A percentile compares a stretch with the other conserved stretches of the same genome.
Conservation (phyloP, 2,329 filamentous ascomycete species). For the Colletotrichum plurivorum region DNA sequence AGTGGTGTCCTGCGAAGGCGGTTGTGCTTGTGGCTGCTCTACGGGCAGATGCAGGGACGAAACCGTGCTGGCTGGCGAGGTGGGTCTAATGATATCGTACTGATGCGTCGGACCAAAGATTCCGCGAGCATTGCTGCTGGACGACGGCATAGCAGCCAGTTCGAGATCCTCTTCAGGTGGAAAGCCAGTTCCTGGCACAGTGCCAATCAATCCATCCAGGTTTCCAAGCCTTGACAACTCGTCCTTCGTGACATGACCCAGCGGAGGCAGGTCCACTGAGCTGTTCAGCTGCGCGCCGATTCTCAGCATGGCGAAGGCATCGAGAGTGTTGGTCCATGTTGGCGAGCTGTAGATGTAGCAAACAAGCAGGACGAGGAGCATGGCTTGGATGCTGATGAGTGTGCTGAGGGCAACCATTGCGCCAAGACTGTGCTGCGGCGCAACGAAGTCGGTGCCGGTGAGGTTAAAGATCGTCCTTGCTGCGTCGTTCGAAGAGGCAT, state of each 20-base stretch:
- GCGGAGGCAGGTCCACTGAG: background rate
- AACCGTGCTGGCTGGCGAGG: constrained; percentile 24
- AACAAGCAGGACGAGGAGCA: constrained; percentile 28
- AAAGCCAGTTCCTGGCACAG: constrained; percentile 3
- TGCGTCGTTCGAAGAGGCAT: constrained; percentile 34
- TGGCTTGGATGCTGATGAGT: constrained; percentile 31
- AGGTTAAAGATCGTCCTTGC: constrained; percentile 38
- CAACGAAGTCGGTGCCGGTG: constrained; percentile 23
- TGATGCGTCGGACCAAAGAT: constrained; percentile 14
- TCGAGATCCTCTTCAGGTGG: constrained; percentile 25
- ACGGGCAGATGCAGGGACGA: constrained; percentile 10
- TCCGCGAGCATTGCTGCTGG: background rate
- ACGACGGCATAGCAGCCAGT: constrained; percentile 13
- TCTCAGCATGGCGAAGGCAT: constrained; percentile 37
- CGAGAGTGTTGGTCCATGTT: constrained; percentile 38
- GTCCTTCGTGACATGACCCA: constrained; percentile 14
- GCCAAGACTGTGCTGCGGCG: constrained; percentile 6
- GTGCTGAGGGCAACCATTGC: constrained; percentile 25
- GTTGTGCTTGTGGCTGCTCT: constrained; percentile 10
- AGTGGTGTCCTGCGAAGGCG: background rate
- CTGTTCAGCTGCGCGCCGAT: constrained; percentile 23
- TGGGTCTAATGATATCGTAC: constrained; percentile 28
- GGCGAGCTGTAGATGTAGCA: constrained; percentile 38
- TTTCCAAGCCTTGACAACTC: constrained; percentile 21
- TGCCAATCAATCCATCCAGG: constrained; percentile 28